Conservation (phyloP, 1,284 basidiomycete genomes). For the Baeospora myosura region DNA sequence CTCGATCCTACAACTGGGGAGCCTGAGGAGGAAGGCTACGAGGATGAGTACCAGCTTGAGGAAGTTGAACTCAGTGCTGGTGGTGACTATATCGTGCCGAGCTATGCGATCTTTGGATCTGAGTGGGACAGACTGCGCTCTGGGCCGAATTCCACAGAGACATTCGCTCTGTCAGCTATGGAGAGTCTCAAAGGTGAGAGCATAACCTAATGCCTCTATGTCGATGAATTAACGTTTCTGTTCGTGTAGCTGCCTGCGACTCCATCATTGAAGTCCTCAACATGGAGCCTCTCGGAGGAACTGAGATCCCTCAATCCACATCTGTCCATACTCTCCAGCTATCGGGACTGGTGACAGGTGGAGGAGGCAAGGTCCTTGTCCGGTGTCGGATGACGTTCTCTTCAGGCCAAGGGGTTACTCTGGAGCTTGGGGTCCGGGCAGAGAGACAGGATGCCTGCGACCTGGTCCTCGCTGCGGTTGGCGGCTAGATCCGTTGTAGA, state of each 20-base stretch:
- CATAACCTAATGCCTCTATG: constrained; percentile 11
- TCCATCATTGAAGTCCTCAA: constrained; percentile 91
- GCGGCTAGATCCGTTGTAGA: constrained; percentile 51
- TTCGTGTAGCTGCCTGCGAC: constrained; percentile 76
- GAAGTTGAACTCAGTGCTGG: constrained; percentile 89
- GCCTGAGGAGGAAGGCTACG: constrained; percentile 97
- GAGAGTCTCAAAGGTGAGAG: constrained; percentile 85
- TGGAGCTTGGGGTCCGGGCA: constrained; percentile 90
- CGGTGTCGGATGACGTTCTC: constrained; percentile 95
- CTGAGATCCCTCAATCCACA: constrained; percentile 72
- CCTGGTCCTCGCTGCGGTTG: constrained; percentile 88
- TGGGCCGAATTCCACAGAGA: constrained; percentile 79
- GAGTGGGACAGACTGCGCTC: constrained; percentile 92
- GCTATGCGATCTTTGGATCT: constrained; percentile 82
- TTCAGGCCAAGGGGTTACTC: constrained; percentile 85
- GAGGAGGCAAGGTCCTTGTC: constrained; percentile 89
- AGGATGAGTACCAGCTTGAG: constrained; percentile 97
- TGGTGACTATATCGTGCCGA: constrained; percentile 91
- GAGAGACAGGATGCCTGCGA: constrained; percentile 83
- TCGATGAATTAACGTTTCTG: constrained; percentile 5
- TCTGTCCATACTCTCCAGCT: constrained; percentile 94
- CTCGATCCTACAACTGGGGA: constrained; percentile 94
- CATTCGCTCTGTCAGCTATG: constrained; percentile 89
- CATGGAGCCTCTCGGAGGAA: constrained; percentile 94
- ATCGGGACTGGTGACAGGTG: constrained; percentile 82